Evolutionary conservation across 345 rosid species (phyloP), one percentile per base, ranked within the genome.

Genomic region (Hibiscus mutabilis): DNA sequence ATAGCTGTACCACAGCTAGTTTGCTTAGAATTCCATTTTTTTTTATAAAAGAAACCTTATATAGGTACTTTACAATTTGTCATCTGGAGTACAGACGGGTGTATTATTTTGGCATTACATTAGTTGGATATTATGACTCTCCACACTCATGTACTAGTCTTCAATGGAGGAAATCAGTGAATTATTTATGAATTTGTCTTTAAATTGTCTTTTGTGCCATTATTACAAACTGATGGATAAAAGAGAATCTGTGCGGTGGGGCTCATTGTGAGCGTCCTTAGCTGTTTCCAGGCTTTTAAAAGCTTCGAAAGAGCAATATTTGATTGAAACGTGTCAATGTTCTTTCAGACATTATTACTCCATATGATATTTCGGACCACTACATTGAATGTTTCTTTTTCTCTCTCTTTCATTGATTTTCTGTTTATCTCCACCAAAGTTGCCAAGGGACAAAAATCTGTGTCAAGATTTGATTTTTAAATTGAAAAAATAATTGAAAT

Each of bases 1-100:
- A 42, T 42, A 27, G 59, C 70, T 27, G 56, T 14, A 49, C 25
- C 70, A 66, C 55, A 49, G 44, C n/a, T 27, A 66, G 42, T 25
- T 27, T 66, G 70, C 3, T 10, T 47, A 16, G 18, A 25, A 37
- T 37, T 65, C 69, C 55, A 22, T 66, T 25, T 29, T 67, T 47
- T 6, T 9, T 37, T n/a, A 33, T 40, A 8, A 8, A 67, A 67
- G 58, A 67, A 67, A 27, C 10, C 2, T 1, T 49, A 4, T 49
- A 47, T 66, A 47, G 70, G 40, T 47, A 49, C 70, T 15, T 27
- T 47, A 66, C 22, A 47, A 47, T 15, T 47, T 66, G 57, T 27
- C 70, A 66, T 66, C 57, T 66, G 56, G 40, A 47, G 70, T 33
- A 55, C 40, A 66, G 35, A 33, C 35, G 35, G 58, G 16, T 66